Base-by-base conservation (phyloP, 352 stramenopile species). In the Aphanomyces cochlioides region DNA sequence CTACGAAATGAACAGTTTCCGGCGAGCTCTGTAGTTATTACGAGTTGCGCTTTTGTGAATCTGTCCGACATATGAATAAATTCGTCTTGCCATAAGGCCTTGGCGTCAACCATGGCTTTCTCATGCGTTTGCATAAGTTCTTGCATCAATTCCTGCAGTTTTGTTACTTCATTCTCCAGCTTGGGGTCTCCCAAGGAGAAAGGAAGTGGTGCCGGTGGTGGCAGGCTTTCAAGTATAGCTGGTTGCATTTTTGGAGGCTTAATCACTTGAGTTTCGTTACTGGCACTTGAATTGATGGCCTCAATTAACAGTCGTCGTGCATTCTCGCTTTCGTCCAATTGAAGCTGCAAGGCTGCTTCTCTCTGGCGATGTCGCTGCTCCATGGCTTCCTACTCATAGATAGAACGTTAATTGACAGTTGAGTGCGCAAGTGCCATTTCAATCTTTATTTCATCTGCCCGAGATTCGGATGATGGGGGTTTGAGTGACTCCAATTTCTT, bases 321-420 rank as follows among this genome's bases (percentile, higher is more conserved):
- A 36, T 83, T 80, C 75, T 94, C 87, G 39, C 87, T 94, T 7
- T 80, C 79, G 71, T 79, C 71, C 40, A 94, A 66, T 43, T 94
- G 84, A 1, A 53, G 65, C 58, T 88, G 80, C 34, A 90, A 72
- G 41, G 72, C 80, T 28, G n/a, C n/a, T n/a, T 73, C 58, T 43
- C 77, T 71, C 1, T 67, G 64, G 28, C 66, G 39, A n/a, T 74
- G 45, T n/a, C 70, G 66, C 3, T 66, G 12, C 4, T 78, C 53
- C 3, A 78, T 66, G n/a, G 17, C 38, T 12, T 58, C 67, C 68
- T 61, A 43, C 8, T 12, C 19, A 28, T 28, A 28, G 1, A 28
- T 28, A 0, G 28, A 28, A 28, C 28, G 28, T 28, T 28, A 28
- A 28, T 28, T 28, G 28, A 28, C 28, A 28, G 28, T 0, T 28